phyloP scores from a whole-genome alignment of 169 alveolate genomes.

The Cryptosporidium meleagridis region DNA sequence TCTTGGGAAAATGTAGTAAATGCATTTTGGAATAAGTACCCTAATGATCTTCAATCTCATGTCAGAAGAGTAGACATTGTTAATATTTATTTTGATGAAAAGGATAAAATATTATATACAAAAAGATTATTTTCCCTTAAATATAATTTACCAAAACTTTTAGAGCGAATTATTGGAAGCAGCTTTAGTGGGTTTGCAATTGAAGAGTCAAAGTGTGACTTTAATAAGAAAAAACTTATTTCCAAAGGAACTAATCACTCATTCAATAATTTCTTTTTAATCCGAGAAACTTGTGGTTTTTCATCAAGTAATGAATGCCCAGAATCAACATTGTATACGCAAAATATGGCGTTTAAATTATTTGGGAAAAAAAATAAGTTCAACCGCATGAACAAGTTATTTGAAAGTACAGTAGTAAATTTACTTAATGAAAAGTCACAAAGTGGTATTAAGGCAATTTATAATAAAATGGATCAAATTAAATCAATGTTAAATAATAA shows the following conservation, averaged over 20 bases:
- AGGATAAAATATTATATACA: neutral
- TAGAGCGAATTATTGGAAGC: conserved; percentile 33
- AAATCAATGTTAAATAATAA: neutral
- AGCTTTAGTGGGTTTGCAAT: conserved; percentile 2
- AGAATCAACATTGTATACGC: conserved; percentile 14
- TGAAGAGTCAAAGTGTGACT: conserved; percentile 20
- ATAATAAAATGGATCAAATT: neutral
- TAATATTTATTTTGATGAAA: conserved; percentile 14
- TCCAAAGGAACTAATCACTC: conserved; percentile 23
- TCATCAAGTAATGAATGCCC: neutral
- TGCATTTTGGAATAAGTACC: conserved; percentile 59
- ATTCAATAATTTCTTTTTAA: neutral
- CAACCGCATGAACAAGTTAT: neutral
- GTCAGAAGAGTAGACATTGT: conserved; percentile 35
- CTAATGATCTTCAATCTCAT: conserved; percentile 46
- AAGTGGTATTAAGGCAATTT: conserved; percentile 32
- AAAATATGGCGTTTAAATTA: neutral
- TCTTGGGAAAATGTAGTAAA: conserved; percentile 21
- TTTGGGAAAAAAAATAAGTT: neutral
- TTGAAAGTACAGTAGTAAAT: neutral
- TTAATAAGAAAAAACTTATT: neutral
- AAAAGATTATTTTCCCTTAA: conserved; percentile 36
- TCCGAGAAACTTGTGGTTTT: conserved; percentile 12
- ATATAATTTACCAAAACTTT: neutral
- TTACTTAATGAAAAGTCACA: conserved; percentile 18